Evolutionary conservation across 371 early-diverging fungal species (phyloP).

Genomic region (Vairimorpha ceranae): DNA sequence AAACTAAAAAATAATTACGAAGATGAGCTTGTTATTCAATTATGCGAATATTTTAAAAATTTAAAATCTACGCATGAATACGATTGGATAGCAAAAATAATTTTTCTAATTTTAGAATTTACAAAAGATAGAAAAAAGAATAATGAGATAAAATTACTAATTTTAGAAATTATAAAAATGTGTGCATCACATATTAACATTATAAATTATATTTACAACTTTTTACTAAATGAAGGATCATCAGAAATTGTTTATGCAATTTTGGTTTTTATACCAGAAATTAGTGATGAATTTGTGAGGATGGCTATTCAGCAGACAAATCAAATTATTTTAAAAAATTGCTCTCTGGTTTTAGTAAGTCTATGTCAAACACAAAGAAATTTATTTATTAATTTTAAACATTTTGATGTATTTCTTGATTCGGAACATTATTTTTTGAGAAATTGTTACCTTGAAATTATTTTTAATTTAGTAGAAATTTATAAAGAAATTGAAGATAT

Average conservation of each 20-base stretch:
- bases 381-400: slow-evolving; percentile 34
- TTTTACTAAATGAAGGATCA: slow-evolving; percentile 12
- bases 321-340: slow-evolving; percentile 34
- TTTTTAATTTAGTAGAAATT: slow-evolving; percentile 24
- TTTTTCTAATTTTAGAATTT: slow-evolving; percentile 23
- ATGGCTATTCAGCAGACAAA: slow-evolving; percentile 5
- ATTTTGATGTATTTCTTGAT: slow-evolving; percentile 25
- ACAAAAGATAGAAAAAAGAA: slow-evolving; percentile 26
- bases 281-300: slow-evolving; percentile 31
- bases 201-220: slow-evolving; percentile 15
- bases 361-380: slow-evolving; percentile 5
- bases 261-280: slow-evolving; percentile 16
- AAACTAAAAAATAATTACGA: slow-evolving; percentile 19
- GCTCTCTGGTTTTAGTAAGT: slow-evolving; percentile 17
- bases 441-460: slow-evolving; percentile 50
- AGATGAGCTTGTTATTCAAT: neutral
- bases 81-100: slow-evolving; percentile 24
- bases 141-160: slow-evolving; percentile 10
- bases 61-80: neutral
- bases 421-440: slow-evolving; percentile 46
- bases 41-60: slow-evolving; percentile 17
- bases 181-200: neutral
- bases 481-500: slow-evolving; percentile 4
- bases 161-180: slow-evolving; percentile 17
- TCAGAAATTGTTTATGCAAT: slow-evolving; percentile 16